These are phyloP conservation scores for Claviceps sp. DNA, from an alignment of 2,329 filamentous ascomycete genomes.

Conservation along the genomic window DNA sequence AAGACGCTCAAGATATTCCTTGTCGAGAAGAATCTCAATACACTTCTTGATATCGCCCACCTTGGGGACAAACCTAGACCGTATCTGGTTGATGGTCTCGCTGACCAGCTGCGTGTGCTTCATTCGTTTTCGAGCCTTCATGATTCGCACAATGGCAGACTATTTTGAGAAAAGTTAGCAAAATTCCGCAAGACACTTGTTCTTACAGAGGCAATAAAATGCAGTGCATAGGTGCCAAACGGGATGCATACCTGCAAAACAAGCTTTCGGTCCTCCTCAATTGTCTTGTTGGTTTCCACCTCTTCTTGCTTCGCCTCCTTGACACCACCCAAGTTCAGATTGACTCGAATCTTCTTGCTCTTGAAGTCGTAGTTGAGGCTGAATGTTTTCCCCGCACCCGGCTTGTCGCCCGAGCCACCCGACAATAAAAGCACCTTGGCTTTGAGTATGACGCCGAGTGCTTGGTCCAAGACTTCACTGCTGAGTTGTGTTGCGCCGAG, in stretches of 20 bases:
- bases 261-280: slow-evolving; percentile 94
- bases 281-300: slow-evolving; percentile 97
- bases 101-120: slow-evolving; percentile 52
- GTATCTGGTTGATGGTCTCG: slow-evolving; percentile 93
- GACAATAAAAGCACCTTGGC: slow-evolving; percentile 72
- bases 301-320: slow-evolving; percentile 93
- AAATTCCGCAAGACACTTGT: not conserved
- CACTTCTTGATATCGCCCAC: slow-evolving; percentile 97
- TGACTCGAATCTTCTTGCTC: slow-evolving; percentile 95
- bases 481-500: slow-evolving; percentile 66
- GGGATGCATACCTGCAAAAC: slow-evolving; percentile 69
- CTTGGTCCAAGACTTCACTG: slow-evolving; percentile 74
- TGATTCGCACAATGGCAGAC: slow-evolving; percentile 96
- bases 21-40: slow-evolving; percentile 95
- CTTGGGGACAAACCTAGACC: slow-evolving; percentile 82
- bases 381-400: slow-evolving; percentile 66
- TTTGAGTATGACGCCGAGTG: slow-evolving; percentile 76
- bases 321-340: slow-evolving; percentile 88
- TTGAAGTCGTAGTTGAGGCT: slow-evolving; percentile 89
- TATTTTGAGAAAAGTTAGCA: slow-evolving; percentile 22
- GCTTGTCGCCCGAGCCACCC: slow-evolving; percentile 56
- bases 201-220: too few species aligned
- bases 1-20: slow-evolving; percentile 93
- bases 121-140: slow-evolving; percentile 86
- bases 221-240: too few species aligned